A percentile compares a stretch with the other conserved stretches of the same genome.
Conservation (phyloP, 805 yeast genomes). For the Cyberlindnera amylophila region DNA sequence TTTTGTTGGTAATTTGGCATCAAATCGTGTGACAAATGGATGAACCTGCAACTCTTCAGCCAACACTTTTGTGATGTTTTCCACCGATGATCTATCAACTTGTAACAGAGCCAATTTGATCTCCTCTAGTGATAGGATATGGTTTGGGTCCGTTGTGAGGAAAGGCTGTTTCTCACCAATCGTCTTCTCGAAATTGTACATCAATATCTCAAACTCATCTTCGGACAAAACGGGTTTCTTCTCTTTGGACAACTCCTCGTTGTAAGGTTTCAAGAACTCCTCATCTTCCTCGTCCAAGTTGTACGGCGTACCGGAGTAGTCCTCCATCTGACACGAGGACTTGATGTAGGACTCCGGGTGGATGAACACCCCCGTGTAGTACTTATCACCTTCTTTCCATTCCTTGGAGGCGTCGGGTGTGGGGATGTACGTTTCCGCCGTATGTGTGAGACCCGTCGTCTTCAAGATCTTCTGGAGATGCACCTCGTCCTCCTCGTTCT, state of each 20-base stretch:
- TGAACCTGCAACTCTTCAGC: conserved; percentile 52
- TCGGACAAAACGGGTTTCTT: conserved; percentile 49
- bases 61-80: conserved; percentile 54
- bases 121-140: conserved; percentile 67
- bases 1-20: conserved; percentile 32
- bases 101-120: conserved; percentile 48
- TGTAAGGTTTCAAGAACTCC: conserved; percentile 48
- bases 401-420: conserved; percentile 90
- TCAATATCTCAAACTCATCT: conserved; percentile 79
- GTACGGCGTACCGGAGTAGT: conserved; percentile 80
- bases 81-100: conserved; percentile 44
- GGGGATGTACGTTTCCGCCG: conserved; percentile 55
- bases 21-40: conserved; percentile 59
- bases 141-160: conserved; percentile 76
- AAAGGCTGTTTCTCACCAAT: conserved; percentile 86
- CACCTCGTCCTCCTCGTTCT: conserved; percentile 94
- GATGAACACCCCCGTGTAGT: conserved; percentile 60
- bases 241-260: conserved; percentile 29
- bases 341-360: conserved; percentile 81
- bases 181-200: conserved; percentile 68
- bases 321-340: conserved; percentile 94
- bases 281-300: conserved; percentile 90
- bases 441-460: conserved; percentile 67
- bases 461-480: conserved; percentile 90
- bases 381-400: conserved; percentile 75